Conservation (phyloP, 768 basidiomycete genomes). For the Rhizopogon vesiculosus region DNA sequence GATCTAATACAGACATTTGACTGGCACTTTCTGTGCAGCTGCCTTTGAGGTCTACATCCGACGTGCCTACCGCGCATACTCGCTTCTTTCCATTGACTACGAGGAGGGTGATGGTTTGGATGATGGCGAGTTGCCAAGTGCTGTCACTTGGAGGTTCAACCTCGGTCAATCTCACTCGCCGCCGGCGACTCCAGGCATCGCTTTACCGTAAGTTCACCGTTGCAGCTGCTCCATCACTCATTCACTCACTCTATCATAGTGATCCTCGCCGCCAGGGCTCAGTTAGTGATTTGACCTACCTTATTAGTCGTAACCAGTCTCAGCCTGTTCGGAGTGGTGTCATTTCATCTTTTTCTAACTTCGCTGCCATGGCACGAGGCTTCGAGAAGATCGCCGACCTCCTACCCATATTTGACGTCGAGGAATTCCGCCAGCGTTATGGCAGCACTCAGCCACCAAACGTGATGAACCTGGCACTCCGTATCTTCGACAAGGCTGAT, state of each 20-base stretch:
- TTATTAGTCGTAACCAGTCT: constrained; percentile 80
- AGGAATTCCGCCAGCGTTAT: constrained; percentile 73
- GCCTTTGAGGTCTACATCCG: constrained; percentile 95
- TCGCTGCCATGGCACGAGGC: constrained; percentile 62
- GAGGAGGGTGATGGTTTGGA: constrained; percentile 87
- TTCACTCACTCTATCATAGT: constrained; percentile 24
- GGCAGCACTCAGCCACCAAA: constrained; percentile 80
- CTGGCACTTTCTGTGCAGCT: constrained; percentile 39
- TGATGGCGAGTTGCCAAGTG: constrained; percentile 75
- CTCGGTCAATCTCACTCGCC: constrained; percentile 85
- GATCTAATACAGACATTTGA: neutral
- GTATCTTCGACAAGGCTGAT: constrained; percentile 78
- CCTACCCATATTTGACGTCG: constrained; percentile 69
- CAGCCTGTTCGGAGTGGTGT: constrained; percentile 90
- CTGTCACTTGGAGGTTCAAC: constrained; percentile 94
- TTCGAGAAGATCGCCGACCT: constrained; percentile 69
- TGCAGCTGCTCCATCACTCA: neutral
- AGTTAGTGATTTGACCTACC: constrained; percentile 92
- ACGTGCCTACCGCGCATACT: constrained; percentile 93
- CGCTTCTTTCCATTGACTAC: constrained; percentile 86
- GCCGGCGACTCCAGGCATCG: constrained; percentile 73
- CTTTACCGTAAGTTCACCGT: constrained; percentile 22
- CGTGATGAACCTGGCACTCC: constrained; percentile 90
- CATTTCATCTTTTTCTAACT: constrained; percentile 84
- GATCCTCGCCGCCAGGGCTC: constrained; percentile 80